Conservation (phyloP, 1,139 yeast species). For the Fermentozyma sake region DNA sequence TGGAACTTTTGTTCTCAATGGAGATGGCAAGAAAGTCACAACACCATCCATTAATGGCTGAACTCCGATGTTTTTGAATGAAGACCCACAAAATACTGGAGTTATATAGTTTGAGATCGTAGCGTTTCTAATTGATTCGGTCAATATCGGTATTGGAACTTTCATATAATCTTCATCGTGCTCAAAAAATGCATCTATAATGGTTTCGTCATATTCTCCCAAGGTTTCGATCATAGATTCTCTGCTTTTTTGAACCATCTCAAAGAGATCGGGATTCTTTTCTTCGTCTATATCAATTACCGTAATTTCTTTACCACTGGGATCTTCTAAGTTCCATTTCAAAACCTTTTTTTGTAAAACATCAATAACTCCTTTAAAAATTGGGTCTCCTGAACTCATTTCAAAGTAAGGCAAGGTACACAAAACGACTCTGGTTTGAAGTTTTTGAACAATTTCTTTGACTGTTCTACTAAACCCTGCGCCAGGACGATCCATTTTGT, state of each 20-base stretch:
- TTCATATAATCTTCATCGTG: constrained; percentile 65
- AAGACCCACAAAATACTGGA: constrained; percentile 91
- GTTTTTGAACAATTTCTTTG: constrained; percentile 72
- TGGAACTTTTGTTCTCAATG: constrained; percentile 60
- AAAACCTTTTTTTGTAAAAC: constrained; percentile 63
- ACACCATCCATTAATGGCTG: constrained; percentile 90
- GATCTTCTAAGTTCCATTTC: constrained; percentile 52
- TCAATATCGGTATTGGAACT: constrained; percentile 49
- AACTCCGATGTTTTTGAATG: constrained; percentile 88
- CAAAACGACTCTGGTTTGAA: constrained; percentile 70
- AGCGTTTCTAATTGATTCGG: constrained; percentile 55
- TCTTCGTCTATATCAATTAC: constrained; percentile 39
- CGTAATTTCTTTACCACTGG: constrained; percentile 52
- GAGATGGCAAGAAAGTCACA: constrained; percentile 75
- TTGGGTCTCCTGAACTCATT: constrained; percentile 32
- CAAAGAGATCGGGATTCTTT: constrained; percentile 29
- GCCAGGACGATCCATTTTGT: constrained; percentile 95
- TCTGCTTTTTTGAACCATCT: constrained; percentile 54
- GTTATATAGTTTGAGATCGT: constrained; percentile 56
- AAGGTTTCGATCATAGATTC: constrained; percentile 79
- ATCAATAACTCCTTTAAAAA: constrained; percentile 80
- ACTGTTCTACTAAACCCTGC: constrained; percentile 93
- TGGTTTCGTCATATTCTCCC: constrained; percentile 73
- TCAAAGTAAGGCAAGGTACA: constrained; percentile 76
- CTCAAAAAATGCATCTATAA: constrained; percentile 74